Evolutionary conservation across 140 eudicot genomes (phyloP), one percentile per base, ranked within the genome.

Genomic region (Cichorium intybus): DNA sequence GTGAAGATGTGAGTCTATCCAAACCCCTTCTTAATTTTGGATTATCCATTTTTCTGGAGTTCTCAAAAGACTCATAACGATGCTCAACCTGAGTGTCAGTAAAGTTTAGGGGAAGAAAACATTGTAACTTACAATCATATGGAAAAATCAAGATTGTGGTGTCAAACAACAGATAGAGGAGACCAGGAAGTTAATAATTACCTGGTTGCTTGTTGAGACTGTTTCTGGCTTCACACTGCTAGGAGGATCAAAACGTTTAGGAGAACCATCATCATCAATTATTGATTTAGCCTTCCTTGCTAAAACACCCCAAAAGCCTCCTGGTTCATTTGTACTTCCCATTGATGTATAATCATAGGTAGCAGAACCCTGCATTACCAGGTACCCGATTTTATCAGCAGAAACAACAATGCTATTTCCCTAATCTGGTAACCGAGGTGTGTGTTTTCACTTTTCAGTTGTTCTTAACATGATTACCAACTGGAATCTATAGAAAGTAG

Each of bases 261-360:
- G 49, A 21, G 18, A 53, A 48, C 74, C 58, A 68, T 88, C 88
- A 48, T 92, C 95, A 7, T 93, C 94, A 11, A 85, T 73, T 46
- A 88, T 79, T 11, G 89, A 70, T 80, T 93, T 93, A 33, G 95
- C 99, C 72, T 93, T 93, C 68, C 87, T 86, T 18, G 97, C 97
- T 26, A 92, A 83, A 75, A 81, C 85, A 29, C 95, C 97, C 99
- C 99, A 93, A 75, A 93, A 88, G 4, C 97, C 81, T 62, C 87
- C 83, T 26, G 84, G 73, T 72, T 91, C 96, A 73, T 62, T 82
- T 26, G 86, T 62, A 57, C 85, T 77, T 65, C 78, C 76, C 84
- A 74, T 71, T 11, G 89, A 82, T 3, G 81, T 71, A 54, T 85
- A 75, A 27, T 83, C 91, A 71, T 80, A 78, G 14, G 87, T 64